Evolutionary conservation across 768 basidiomycete genomes (phyloP).

Genomic region (Mycena latifolia): DNA sequence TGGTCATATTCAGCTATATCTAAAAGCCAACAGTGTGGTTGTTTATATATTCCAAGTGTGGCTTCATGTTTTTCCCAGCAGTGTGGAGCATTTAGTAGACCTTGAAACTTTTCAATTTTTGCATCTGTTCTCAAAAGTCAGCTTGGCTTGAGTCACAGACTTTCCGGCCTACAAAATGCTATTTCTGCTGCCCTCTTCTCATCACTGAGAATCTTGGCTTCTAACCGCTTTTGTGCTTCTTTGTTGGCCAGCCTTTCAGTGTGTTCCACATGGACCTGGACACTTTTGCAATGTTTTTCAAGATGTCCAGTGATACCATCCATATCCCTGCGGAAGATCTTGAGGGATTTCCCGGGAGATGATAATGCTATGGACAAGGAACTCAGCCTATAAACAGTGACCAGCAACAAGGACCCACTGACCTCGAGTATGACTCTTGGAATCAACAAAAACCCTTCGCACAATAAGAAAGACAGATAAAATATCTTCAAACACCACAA

Average conservation of each 20-base stretch:
- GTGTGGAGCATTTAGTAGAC: constrained; percentile 27
- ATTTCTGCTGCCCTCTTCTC: constrained; percentile 24
- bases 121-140: constrained; percentile 6
- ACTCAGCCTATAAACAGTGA: too few relatives aligned
- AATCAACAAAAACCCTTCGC: constrained; percentile 3
- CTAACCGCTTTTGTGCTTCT: constrained; percentile 3
- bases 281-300: constrained; percentile 22
- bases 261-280: constrained; percentile 25
- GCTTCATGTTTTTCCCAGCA: constrained; percentile 32
- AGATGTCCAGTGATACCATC: constrained; percentile 13
- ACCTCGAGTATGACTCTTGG: constrained; percentile 10
- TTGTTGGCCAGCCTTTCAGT: constrained; percentile 22
- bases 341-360: not conserved
- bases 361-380: constrained; percentile 5
- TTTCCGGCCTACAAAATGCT: constrained; percentile 15
- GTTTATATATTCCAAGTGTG: constrained; percentile 14
- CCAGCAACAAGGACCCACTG: too few relatives aligned
- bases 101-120: constrained; percentile 28
- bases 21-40: constrained; percentile 29
- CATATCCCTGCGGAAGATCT: constrained; percentile 14
- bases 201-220: constrained; percentile 16
- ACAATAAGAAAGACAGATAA: constrained; percentile 21
- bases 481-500: constrained; percentile 23
- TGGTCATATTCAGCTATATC: not conserved
- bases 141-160: not conserved